phyloP scores from a whole-genome alignment of 179 eudicot genomes.

The Gypsophila paniculata region DNA sequence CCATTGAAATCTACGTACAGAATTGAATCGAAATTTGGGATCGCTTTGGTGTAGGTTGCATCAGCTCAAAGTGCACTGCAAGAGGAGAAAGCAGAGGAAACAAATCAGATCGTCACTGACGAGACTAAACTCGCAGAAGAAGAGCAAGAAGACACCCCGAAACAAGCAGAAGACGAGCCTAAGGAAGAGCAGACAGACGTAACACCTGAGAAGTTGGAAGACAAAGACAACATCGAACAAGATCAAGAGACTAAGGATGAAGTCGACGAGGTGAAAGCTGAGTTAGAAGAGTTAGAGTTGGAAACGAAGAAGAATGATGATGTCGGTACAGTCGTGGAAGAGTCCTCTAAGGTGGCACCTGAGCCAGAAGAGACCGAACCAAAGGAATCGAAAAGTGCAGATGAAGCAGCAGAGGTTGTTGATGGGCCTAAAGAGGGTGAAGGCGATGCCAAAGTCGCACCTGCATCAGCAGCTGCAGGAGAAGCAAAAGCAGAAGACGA shows the following conservation, averaged over 20 bases:
- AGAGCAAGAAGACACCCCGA: background rate
- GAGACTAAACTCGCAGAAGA: background rate
- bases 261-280: background rate
- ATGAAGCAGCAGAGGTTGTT: background rate
- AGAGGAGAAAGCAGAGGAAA: slow-evolving; percentile 30
- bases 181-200: slow-evolving; percentile 4
- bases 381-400: slow-evolving; percentile 12
- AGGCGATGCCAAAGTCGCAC: slow-evolving; percentile 17
- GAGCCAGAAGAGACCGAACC: slow-evolving; percentile 28
- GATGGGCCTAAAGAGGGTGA: slow-evolving; percentile 11
- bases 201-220: background rate
- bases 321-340: slow-evolving; percentile 14
- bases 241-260: slow-evolving; percentile 11
- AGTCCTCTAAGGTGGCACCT: slow-evolving; percentile 33
- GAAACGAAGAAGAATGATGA: slow-evolving; percentile 21
- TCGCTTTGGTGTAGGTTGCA: slow-evolving; percentile 32
- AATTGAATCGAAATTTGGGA: too few relatives aligned
- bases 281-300: slow-evolving; percentile 12
- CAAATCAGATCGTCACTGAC: slow-evolving; percentile 13
- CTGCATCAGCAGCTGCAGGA: background rate
- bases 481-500: slow-evolving; percentile 9
- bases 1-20: too few relatives aligned
- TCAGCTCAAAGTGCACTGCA: slow-evolving; percentile 37
- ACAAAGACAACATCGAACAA: background rate
- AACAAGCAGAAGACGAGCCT: slow-evolving; percentile 11